Evolutionary conservation across 2,329 filamentous ascomycete genomes (phyloP).

Genomic region (Capronia americana): DNA sequence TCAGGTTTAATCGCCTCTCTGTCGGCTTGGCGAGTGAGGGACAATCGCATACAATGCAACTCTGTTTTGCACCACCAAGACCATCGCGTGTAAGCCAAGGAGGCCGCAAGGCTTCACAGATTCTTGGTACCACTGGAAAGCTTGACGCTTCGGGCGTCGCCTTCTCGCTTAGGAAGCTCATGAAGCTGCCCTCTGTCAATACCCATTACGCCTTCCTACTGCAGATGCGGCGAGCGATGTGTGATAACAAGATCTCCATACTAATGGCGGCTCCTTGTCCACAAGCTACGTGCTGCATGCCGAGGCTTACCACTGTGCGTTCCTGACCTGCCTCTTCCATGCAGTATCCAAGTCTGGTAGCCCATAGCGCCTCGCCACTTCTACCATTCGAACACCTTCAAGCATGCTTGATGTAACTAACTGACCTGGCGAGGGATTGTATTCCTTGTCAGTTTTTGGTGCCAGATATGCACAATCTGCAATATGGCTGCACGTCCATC

Average conservation of each 20-base stretch:
- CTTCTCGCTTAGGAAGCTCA: constrained; percentile 11
- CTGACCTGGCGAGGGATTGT: neutral
- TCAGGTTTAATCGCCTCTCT: neutral
- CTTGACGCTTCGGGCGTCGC: constrained; percentile 3
- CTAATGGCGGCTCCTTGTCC: neutral
- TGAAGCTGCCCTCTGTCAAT: neutral
- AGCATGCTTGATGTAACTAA: constrained; percentile 10
- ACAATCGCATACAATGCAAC: constrained; percentile 13
- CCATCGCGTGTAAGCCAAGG: constrained; percentile 6
- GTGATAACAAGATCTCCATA: neutral
- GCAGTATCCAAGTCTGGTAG: constrained; percentile 1
- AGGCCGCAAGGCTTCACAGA: constrained; percentile 9
- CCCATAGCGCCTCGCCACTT: neutral
- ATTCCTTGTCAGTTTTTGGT: neutral
- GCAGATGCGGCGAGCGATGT: neutral
- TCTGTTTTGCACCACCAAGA: constrained; percentile 17
- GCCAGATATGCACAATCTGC: neutral
- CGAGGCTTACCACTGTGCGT: neutral
- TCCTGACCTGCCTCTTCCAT: neutral
- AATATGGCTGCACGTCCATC: constrained; percentile 11
- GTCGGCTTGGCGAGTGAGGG: constrained; percentile 1
- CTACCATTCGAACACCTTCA: neutral
- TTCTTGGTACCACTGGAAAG: constrained; percentile 17
- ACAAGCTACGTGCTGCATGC: neutral
- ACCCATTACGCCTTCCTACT: constrained; percentile 4